Percentiles rank a stretch among this genome's conserved stretches.
These are phyloP conservation scores for Candida tetrigidarum DNA, from an alignment of 1,139 yeast species.

Conservation along the genomic window DNA sequence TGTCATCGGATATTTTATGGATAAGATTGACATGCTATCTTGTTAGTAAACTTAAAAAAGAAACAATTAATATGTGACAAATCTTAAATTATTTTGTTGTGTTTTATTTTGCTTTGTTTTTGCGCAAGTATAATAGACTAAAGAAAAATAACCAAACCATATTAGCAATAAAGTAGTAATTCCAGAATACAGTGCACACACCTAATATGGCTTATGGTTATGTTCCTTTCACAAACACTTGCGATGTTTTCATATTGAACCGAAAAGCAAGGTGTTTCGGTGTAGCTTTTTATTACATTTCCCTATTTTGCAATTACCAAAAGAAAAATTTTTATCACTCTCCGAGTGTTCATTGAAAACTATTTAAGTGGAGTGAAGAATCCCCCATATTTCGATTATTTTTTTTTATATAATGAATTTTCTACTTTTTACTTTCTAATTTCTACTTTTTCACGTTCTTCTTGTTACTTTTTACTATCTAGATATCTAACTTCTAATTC, in stretches of 20 bases:
- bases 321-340: neutral
- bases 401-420: too few relatives aligned
- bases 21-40: too few relatives aligned
- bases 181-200: neutral
- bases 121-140: too few relatives aligned
- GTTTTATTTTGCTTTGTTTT: too few relatives aligned
- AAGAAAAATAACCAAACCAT: neutral
- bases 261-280: neutral
- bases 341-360: neutral
- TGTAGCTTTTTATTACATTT: neutral
- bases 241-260: neutral
- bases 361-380: neutral
- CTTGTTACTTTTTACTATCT: neutral
- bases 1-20: too few relatives aligned
- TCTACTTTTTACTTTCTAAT: too few relatives aligned
- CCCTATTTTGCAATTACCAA: neutral
- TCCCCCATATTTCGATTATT: constrained; percentile 1
- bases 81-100: neutral
- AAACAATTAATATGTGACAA: too few relatives aligned
- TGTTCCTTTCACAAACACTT: neutral
- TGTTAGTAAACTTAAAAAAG: too few relatives aligned
- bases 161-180: neutral
- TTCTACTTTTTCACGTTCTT: too few relatives aligned
- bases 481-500: too few relatives aligned
- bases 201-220: constrained; percentile 1